Percentiles rank a stretch among this genome's conserved stretches.
Conservation (phyloP, 1,284 basidiomycete species). For the Sanghuangporus weigelae region DNA sequence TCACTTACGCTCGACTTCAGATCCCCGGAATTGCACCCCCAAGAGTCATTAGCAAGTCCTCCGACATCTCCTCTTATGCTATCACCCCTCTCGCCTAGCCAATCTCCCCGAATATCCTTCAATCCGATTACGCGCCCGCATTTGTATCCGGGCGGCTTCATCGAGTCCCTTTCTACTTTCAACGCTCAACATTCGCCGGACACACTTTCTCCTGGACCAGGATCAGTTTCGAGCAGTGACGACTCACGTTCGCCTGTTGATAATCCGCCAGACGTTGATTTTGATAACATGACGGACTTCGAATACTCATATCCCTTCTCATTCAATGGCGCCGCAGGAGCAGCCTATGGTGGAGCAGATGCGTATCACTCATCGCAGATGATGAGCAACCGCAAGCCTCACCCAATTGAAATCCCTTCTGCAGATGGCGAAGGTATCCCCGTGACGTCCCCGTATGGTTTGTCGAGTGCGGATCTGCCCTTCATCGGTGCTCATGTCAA, state of each 20-base stretch:
- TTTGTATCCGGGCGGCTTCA: not conserved
- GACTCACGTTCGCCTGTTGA: conserved; percentile 16
- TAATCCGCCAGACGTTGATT: conserved; percentile 14
- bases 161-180: not conserved
- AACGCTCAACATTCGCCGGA: conserved; percentile 1
- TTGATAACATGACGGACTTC: conserved; percentile 16
- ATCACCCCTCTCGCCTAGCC: conserved; percentile 11
- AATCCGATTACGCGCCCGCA: not conserved
- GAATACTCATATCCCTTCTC: conserved; percentile 11
- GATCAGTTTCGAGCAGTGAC: conserved; percentile 13
- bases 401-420: conserved; percentile 2
- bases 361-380: not conserved
- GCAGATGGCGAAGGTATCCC: conserved; percentile 1
- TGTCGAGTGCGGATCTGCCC: conserved; percentile 7
- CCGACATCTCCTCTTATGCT: conserved; percentile 14
- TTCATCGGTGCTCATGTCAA: conserved; percentile 11
- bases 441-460: conserved; percentile 10
- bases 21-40: conserved; percentile 7
- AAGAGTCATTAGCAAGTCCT: conserved; percentile 8
- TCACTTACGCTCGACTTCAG: conserved; percentile 8
- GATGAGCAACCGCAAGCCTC: conserved; percentile 9
- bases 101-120: conserved; percentile 3
- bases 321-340: not conserved
- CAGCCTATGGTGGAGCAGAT: not conserved
- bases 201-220: conserved; percentile 5